Evolutionary conservation across 768 basidiomycete genomes (phyloP).

Genomic region (Panellus pusillus): DNA sequence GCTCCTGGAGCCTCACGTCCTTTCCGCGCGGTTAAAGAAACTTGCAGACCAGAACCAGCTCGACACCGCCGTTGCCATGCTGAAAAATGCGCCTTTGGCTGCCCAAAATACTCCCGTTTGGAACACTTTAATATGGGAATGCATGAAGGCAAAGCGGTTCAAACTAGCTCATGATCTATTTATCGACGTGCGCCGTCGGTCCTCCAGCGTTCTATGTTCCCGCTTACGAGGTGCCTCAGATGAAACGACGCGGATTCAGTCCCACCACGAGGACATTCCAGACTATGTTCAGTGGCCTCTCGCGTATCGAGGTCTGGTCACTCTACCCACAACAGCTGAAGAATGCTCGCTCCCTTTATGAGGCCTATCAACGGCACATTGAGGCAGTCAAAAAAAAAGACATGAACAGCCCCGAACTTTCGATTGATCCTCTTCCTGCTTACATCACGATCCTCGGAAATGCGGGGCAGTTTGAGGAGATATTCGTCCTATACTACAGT

Average conservation of each 20-base stretch:
- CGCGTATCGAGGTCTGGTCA: constrained; percentile 62
- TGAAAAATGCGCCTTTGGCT: constrained; percentile 70
- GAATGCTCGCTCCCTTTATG: constrained; percentile 61
- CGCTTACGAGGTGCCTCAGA: constrained; percentile 41
- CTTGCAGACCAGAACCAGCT: constrained; percentile 55
- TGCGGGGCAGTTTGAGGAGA: constrained; percentile 57
- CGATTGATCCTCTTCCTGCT: constrained; percentile 48
- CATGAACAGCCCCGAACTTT: constrained; percentile 46
- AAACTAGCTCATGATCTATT: constrained; percentile 66
- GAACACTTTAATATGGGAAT: constrained; percentile 76
- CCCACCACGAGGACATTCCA: constrained; percentile 68
- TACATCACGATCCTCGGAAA: constrained; percentile 72
- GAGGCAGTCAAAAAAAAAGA: constrained; percentile 49
- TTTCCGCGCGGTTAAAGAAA: constrained; percentile 58
- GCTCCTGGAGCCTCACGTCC: constrained; percentile 62
- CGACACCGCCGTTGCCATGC: constrained; percentile 61
- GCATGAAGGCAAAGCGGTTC: constrained; percentile 55
- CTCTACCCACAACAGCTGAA: constrained; percentile 58
- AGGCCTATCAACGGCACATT: constrained; percentile 52
- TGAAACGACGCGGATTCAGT: constrained; percentile 80
- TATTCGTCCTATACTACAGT: constrained; percentile 75
- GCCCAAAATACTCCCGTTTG: constrained; percentile 76
- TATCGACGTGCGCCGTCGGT: constrained; percentile 53
- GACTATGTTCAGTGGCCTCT: constrained; percentile 67
- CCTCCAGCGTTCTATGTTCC: background rate